A percentile compares a stretch with the other conserved stretches of the same genome.
Conservation (phyloP, 345 rosid genomes). For the Triadica sebifera region DNA sequence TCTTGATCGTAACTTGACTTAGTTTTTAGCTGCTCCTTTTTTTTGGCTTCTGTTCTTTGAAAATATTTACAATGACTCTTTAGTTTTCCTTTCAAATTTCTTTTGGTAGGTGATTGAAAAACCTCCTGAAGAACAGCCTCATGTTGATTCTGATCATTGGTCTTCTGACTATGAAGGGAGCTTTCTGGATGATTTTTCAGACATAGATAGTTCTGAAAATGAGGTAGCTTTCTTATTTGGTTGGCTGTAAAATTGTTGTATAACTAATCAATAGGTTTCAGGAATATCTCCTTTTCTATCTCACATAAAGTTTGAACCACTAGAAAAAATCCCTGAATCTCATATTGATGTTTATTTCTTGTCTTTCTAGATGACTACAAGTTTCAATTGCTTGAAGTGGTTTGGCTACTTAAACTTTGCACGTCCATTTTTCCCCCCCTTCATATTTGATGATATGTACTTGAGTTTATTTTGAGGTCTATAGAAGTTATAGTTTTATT, state of each 20-base stretch:
- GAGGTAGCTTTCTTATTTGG: conserved; percentile 47
- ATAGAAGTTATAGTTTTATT: background rate
- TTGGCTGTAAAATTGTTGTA: background rate
- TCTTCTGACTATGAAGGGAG: conserved; percentile 51
- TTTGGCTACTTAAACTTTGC: background rate
- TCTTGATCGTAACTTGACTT: background rate
- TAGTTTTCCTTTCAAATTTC: background rate
- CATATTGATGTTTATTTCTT: background rate
- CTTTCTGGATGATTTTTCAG: conserved; percentile 47
- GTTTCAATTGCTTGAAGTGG: background rate
- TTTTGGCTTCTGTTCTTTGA: background rate
- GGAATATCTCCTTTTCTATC: background rate
- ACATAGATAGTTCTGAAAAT: conserved; percentile 44
- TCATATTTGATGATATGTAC: background rate
- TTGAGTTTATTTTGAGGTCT: background rate
- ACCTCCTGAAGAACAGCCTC: conserved; percentile 35
- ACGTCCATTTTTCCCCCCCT: background rate
- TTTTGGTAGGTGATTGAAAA: conserved; percentile 54
- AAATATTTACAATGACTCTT: background rate
- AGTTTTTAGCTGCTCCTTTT: background rate
- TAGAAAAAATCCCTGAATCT: background rate
- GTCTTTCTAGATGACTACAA: background rate
- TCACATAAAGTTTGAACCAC: background rate
- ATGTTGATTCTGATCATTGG: conserved; percentile 36
- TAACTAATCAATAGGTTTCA: background rate